Base-by-base conservation (phyloP, 73 alveolate genomes). In the Paramecium sexaurelia region DNA sequence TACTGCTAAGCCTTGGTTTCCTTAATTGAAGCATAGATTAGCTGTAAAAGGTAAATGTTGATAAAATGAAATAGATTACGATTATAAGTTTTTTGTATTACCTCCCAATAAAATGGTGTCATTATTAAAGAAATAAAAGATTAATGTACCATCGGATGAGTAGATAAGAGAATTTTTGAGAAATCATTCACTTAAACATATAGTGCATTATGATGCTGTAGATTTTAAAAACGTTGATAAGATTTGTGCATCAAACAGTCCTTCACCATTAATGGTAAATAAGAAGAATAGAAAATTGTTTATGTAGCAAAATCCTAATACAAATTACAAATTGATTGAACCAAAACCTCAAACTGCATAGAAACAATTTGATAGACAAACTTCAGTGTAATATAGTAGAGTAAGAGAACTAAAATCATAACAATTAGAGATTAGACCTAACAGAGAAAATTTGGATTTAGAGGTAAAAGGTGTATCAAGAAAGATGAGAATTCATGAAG, bases 61-160 rank as follows among this genome's bases (percentile, higher is more conserved):
- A 10, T 61, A 13, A 20, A 3, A 20, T 11, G 19, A 35, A 1
- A 33, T 27, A 29, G 55, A 39, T 20, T 33, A 78, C 40, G 90
- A 78, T 29, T 78, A 78, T 22, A 78, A 78, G 32, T 78, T 39
- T 78, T 78, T 78, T 43, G 90, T 41, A 3, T 33, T 78, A 20
- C 90, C 90, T 33, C 90, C 90, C 5, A 78, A 78, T 41, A 78
- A 78, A 33, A 39, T 78, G 71, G 71, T 39, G 55, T 39, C 90
- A 1, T 33, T 78, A 15, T 33, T 78, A n/a, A 78, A 78, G 55
- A 78, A 78, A 57, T 57, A 78, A 43, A 78, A 78, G 55, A 29
- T 78, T 7, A 43, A 8, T 41, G 55, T 78, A 9, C 90, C 90
- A 19, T 29, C 90, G 19, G 90, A 78, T 78, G 90, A 78, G 13